These are phyloP conservation scores for Blastocystis sp. DNA, from an alignment of 352 stramenopile species.

Conservation along the genomic window DNA sequence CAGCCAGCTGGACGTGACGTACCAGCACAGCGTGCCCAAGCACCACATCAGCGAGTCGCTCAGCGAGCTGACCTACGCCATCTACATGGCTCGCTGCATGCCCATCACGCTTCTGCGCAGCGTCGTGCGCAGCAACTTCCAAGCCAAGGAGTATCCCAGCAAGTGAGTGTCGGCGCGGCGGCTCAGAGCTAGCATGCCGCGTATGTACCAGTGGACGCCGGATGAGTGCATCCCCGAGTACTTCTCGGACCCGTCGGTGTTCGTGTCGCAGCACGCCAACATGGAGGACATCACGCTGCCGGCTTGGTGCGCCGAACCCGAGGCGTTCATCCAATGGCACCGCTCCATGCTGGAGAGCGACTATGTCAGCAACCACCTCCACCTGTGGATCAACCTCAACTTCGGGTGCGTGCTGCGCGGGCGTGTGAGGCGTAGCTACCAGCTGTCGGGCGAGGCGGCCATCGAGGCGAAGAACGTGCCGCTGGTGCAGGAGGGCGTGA, in stretches of 20 bases:
- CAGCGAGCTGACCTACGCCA: constrained; percentile 90
- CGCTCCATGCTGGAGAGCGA: constrained; percentile 85
- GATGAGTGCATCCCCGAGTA: constrained; percentile 93
- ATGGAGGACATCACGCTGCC: constrained; percentile 78
- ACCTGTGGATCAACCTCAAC: constrained; percentile 92
- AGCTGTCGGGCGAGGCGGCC: constrained; percentile 61
- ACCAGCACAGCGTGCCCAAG: constrained; percentile 79
- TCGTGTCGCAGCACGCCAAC: constrained; percentile 79
- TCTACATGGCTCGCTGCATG: constrained; percentile 87
- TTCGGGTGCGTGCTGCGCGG: constrained; percentile 78
- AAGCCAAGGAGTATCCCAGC: constrained; percentile 87
- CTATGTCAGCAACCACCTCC: constrained; percentile 80
- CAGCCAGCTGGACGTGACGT: constrained; percentile 84
- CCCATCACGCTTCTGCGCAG: constrained; percentile 80
- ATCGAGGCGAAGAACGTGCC: constrained; percentile 71
- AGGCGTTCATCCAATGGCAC: constrained; percentile 84
- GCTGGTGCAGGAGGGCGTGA: constrained; percentile 49
- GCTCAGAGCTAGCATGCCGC: constrained; percentile 74
- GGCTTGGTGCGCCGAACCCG: constrained; percentile 77
- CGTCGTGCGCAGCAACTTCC: constrained; percentile 86
- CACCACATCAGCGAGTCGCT: constrained; percentile 91
- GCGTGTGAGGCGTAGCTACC: too few species aligned
- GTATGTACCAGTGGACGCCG: constrained; percentile 88
- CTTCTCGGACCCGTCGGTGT: constrained; percentile 83
- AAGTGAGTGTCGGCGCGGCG: constrained; percentile 68